A percentile compares a stretch with the other conserved stretches of the same genome.
Evolutionary conservation across 2,329 filamentous ascomycete genomes (phyloP).

Genomic region (Tolypocladium inflatum): DNA sequence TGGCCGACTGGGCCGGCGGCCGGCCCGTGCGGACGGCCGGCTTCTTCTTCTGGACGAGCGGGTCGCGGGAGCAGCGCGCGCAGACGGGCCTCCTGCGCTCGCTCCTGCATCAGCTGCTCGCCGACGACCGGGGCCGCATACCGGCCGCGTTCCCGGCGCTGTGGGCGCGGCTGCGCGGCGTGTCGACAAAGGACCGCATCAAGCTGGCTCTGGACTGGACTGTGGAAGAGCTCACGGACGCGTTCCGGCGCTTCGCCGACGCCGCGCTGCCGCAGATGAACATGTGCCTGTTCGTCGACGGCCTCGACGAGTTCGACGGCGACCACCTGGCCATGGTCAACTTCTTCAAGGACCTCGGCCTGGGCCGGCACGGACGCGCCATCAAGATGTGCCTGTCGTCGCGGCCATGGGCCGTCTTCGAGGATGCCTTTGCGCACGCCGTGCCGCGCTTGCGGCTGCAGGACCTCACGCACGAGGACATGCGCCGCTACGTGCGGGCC

Average conservation of each 20-base stretch:
- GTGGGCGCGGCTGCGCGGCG: constrained; percentile 15
- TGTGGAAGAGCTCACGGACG: constrained; percentile 15
- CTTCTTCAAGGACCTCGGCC: constrained; percentile 15
- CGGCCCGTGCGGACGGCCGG: constrained; percentile 20
- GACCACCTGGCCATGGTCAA: constrained; percentile 16
- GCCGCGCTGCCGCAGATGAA: constrained; percentile 9
- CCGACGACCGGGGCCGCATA: constrained; percentile 12
- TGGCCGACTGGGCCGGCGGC: constrained; percentile 15
- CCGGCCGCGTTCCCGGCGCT: constrained; percentile 12
- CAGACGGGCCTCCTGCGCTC: constrained; percentile 25
- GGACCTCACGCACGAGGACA: constrained; percentile 15
- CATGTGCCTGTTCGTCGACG: constrained; percentile 21
- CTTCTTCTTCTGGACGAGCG: constrained; percentile 37
- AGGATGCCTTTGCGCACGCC: constrained; percentile 12
- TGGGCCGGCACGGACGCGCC: constrained; percentile 2
- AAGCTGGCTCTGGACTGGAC: constrained; percentile 19
- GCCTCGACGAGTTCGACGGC: constrained; percentile 23
- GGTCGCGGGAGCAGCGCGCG: constrained; percentile 26
- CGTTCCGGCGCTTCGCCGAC: constrained; percentile 13
- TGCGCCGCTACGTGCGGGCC: constrained; percentile 15
- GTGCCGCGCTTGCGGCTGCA: constrained; percentile 17
- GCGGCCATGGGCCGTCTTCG: constrained; percentile 18
- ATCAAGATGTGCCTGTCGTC: constrained; percentile 22
- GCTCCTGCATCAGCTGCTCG: constrained; percentile 25
- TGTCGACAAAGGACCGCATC: constrained; percentile 22